Evolutionary conservation across 2,329 filamentous ascomycete species (phyloP).

Genomic region (Apiospora pterosperma): DNA sequence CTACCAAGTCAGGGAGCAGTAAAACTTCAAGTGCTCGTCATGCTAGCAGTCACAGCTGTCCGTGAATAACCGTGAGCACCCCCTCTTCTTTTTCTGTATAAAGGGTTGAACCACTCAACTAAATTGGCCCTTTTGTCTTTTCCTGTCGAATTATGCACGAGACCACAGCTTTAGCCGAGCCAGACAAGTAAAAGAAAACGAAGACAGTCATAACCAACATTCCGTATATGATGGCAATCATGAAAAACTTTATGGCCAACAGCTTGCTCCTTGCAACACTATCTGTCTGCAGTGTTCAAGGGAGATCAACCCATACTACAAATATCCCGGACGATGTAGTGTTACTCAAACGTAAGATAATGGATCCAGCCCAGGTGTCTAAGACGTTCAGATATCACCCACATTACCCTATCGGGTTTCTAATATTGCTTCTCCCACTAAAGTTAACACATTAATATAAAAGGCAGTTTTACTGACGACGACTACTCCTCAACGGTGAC

Average conservation of each 20-base stretch:
- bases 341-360: background rate
- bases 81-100: background rate
- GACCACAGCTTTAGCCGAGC: background rate
- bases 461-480: background rate
- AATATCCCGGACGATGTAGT: background rate
- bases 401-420: no score
- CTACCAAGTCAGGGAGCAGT: background rate
- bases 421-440: background rate
- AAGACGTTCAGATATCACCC: no score
- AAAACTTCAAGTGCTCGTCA: background rate
- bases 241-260: background rate
- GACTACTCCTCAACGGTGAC: background rate
- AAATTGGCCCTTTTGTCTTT: background rate
- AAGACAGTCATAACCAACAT: background rate
- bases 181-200: no score
- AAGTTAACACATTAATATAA: background rate
- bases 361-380: background rate
- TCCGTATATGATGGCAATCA: background rate
- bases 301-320: background rate
- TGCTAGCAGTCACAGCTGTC: background rate
- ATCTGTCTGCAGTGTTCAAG: background rate
- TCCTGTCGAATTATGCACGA: background rate
- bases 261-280: background rate
- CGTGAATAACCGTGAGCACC: background rate
- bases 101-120: background rate